Evolutionary conservation across 73 alveolate genomes (phyloP).

Genomic region (Paramecium octaurelia): DNA sequence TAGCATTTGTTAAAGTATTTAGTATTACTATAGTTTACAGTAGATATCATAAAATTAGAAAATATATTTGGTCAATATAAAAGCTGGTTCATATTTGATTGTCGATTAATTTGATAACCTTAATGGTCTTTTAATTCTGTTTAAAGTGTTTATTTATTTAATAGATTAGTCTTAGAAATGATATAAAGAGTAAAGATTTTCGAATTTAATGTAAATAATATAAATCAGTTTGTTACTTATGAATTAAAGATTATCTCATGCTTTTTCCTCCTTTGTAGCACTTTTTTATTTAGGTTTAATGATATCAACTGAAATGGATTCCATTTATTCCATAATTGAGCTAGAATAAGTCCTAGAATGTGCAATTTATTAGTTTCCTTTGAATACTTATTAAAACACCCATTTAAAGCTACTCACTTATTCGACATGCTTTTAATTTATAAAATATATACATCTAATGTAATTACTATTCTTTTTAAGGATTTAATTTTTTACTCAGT

Average conservation of each 20-base stretch:
- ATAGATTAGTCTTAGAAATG: neutral
- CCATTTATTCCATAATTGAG: neutral
- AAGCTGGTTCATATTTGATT: no score
- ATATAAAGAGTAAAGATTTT: neutral
- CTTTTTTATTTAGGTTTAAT: neutral
- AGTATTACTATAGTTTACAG: no score
- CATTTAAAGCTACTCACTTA: conserved; percentile 23
- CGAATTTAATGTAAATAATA: neutral
- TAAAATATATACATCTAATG: neutral
- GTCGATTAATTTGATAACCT: neutral
- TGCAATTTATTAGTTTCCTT: neutral
- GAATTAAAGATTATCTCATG: neutral
- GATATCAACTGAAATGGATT: neutral
- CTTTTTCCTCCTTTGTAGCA: neutral
- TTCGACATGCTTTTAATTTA: neutral
- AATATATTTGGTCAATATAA: no score
- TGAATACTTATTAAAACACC: conserved; percentile 32
- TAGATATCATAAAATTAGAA: no score
- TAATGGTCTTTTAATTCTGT: neutral
- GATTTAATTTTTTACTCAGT: neutral
- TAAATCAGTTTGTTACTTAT: neutral
- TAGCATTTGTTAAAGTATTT: no score
- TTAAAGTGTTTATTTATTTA: no score
- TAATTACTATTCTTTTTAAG: neutral
- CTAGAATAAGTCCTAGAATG: conserved; percentile 14